These are phyloP conservation scores for Tricholoma furcatifolium DNA, from an alignment of 768 basidiomycete species.

Conservation along the genomic window DNA sequence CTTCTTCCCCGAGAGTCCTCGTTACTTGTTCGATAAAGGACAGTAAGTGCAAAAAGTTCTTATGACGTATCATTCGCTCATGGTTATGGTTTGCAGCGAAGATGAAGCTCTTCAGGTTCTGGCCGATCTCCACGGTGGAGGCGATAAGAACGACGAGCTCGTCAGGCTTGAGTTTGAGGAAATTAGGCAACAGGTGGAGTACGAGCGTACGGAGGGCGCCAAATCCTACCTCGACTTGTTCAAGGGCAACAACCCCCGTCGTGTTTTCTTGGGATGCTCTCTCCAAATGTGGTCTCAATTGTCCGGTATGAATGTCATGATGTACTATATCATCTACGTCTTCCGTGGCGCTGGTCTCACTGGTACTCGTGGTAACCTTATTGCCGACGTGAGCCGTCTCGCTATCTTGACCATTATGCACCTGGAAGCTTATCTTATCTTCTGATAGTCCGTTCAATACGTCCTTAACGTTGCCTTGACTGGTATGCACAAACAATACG, in stretches of 20 bases:
- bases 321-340: slow-evolving; percentile 68
- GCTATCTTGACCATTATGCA: background rate
- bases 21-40: slow-evolving; percentile 67
- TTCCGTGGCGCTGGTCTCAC: slow-evolving; percentile 79
- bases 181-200: slow-evolving; percentile 56
- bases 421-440: background rate
- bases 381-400: slow-evolving; percentile 46
- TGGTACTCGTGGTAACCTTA: slow-evolving; percentile 69
- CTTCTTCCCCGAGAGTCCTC: slow-evolving; percentile 67
- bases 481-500: slow-evolving; percentile 34
- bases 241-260: slow-evolving; percentile 64
- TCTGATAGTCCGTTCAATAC: slow-evolving; percentile 58
- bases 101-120: slow-evolving; percentile 69
- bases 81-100: slow-evolving; percentile 28
- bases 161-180: slow-evolving; percentile 72
- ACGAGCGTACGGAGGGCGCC: slow-evolving; percentile 68
- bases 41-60: slow-evolving; percentile 30
- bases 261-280: slow-evolving; percentile 67
- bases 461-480: slow-evolving; percentile 49
- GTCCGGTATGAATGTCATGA: slow-evolving; percentile 81
- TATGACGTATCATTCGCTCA: background rate
- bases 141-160: slow-evolving; percentile 55
- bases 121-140: slow-evolving; percentile 71
- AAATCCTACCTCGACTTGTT: slow-evolving; percentile 69
- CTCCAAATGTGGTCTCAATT: slow-evolving; percentile 83